A percentile compares a stretch with the other conserved stretches of the same genome.
Conservation (phyloP, 2,329 filamentous ascomycete species). For the Thielaviopsis punctulata region DNA sequence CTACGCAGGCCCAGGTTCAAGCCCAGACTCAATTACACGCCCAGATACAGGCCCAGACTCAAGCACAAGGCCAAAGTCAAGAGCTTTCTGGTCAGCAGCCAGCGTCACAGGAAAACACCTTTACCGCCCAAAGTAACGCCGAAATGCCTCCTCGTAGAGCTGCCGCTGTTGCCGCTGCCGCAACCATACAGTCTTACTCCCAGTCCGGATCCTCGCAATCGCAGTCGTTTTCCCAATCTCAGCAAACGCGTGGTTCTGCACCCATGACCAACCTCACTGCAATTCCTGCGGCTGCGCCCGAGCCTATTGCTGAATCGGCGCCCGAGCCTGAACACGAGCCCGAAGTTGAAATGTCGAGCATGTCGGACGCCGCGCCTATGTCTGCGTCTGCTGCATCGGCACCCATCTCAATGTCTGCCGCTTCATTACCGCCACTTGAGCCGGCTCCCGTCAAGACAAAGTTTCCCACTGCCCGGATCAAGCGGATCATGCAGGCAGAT, state of each 20-base stretch:
- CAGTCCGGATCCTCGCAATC: slow-evolving; percentile 8
- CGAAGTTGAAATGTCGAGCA: neutral
- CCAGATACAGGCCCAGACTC: neutral
- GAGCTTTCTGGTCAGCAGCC: slow-evolving; percentile 12
- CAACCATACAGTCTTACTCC: slow-evolving; percentile 1
- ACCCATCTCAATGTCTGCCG: slow-evolving; percentile 16
- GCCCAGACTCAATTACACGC: neutral
- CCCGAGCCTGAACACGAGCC: slow-evolving; percentile 18
- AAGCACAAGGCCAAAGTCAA: neutral
- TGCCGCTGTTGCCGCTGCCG: slow-evolving; percentile 15
- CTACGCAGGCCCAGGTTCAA: neutral
- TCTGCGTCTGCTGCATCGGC: slow-evolving; percentile 8
- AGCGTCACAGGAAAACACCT: slow-evolving; percentile 7
- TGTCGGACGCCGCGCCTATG: neutral
- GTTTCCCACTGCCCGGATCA: slow-evolving; percentile 93
- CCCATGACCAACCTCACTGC: too few species aligned
- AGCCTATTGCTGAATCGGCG: neutral
- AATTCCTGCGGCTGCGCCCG: neutral
- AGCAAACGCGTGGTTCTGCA: too few species aligned
- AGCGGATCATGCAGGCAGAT: slow-evolving; percentile 98
- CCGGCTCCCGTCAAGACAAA: slow-evolving; percentile 75
- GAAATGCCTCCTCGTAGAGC: slow-evolving; percentile 22
- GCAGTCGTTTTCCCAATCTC: neutral
- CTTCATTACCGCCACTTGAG: slow-evolving; percentile 27
- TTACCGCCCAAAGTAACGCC: slow-evolving; percentile 10